Evolutionary conservation across 129 eudicot species (phyloP), one percentile per base, ranked within the genome.

Genomic region (Helianthus tuberosus): DNA sequence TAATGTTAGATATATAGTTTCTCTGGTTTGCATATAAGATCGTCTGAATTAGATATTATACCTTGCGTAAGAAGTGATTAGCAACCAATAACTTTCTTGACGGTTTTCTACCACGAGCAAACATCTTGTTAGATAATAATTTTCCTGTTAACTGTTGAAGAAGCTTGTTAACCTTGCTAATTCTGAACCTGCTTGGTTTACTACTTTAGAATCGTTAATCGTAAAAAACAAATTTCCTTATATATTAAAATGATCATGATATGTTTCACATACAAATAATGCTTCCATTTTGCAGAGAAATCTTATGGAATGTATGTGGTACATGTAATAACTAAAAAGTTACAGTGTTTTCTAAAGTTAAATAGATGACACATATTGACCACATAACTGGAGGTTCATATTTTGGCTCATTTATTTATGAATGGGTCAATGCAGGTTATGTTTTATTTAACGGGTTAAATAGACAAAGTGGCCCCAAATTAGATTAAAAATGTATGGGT

Each of bases 61-160:
- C 96, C 98, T 84, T 95, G 57, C 99, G 96, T 72, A 95, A 79
- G 89, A 95, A 95, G 74, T 96, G 90, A 74, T 95, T 89, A 41
- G 83, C 99, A 64, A 95, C 96, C 87, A 95, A 82, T 16, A 47
- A 29, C 15, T 62, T 29, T 47, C 52, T 82, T 48, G 97, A 82
- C 69, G 97, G 91, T 86, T 91, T 95, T 52, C 96, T 95, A 76
- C 91, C 99, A 16, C 99, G 90, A n/a, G 99, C 97, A 85, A 95
- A 95, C 84, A 91, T 89, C 81, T 85, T 95, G 82, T 88, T 91
- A 39, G 99, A 95, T 62, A 90, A 79, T 63, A 88, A 66, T 47
- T 91, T 95, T 57, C 97, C 97, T 84, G 89, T 96, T 35, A 95
- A 63, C 70, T 87, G 96, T 54, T 72, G 80, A 35, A 95, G 70